phyloP scores from a whole-genome alignment of 768 basidiomycete genomes.

The Amanita subjunquillea region DNA sequence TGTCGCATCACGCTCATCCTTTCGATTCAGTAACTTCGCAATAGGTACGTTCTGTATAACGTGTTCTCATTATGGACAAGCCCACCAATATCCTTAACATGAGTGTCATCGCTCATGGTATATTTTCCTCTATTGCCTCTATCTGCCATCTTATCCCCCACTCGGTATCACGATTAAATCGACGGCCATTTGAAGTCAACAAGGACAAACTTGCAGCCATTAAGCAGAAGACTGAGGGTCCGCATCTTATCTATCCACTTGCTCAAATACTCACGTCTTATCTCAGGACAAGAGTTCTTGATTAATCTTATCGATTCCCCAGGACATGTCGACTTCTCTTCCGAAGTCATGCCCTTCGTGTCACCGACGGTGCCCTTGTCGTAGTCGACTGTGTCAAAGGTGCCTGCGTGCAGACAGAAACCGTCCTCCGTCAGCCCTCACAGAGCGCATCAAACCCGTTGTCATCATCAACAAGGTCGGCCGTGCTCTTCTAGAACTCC shows the following conservation, averaged over 20 bases:
- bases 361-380: slow-evolving; percentile 98
- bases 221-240: slow-evolving; percentile 91
- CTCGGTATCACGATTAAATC: slow-evolving; percentile 99
- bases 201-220: slow-evolving; percentile 82
- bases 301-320: slow-evolving; percentile 99
- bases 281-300: slow-evolving; percentile 84
- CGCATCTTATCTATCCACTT: slow-evolving; percentile 15
- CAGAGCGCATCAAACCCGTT: slow-evolving; percentile 99
- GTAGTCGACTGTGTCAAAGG: slow-evolving; percentile 99
- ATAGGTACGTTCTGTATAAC: slow-evolving; percentile 36
- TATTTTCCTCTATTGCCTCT: slow-evolving; percentile 5
- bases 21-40: slow-evolving; percentile 69
- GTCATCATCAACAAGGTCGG: slow-evolving; percentile 99
- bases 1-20: slow-evolving; percentile 17
- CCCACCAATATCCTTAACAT: slow-evolving; percentile 93
- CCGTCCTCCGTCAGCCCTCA: slow-evolving; percentile 95
- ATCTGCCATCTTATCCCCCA: slow-evolving; percentile 5
- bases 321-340: slow-evolving; percentile 99
- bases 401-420: slow-evolving; percentile 99
- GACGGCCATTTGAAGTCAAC: slow-evolving; percentile 86
- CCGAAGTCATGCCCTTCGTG: slow-evolving; percentile 98
- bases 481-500: slow-evolving; percentile 96
- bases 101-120: slow-evolving; percentile 87
- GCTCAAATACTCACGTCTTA: neutral
- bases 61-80: slow-evolving; percentile 57